Percentiles rank a stretch among this genome's conserved stretches.
These are phyloP conservation scores for Ustilago shanxiensis DNA, from an alignment of 1,284 basidiomycete species.

Conservation along the genomic window DNA sequence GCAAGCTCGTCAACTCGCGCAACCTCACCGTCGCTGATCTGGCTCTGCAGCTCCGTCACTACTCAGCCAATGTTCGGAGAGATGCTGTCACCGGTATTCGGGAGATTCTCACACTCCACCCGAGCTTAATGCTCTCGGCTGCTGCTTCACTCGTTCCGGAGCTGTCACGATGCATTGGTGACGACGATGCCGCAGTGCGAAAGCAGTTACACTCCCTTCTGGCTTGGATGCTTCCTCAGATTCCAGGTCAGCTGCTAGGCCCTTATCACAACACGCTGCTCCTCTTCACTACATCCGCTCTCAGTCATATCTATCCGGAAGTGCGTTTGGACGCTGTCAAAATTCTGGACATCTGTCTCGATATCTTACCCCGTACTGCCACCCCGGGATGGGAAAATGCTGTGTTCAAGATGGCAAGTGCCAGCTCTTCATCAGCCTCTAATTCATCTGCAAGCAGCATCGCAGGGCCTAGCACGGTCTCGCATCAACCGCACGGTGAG, in stretches of 20 bases:
- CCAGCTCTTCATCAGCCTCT: conserved; percentile 17
- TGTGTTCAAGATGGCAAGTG: conserved; percentile 28
- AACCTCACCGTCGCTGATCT: conserved; percentile 85
- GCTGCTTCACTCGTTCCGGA: conserved; percentile 78
- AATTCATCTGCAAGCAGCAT: background rate
- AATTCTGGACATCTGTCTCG: conserved; percentile 83
- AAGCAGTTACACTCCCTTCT: conserved; percentile 73
- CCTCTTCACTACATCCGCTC: conserved; percentile 88
- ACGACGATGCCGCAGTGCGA: conserved; percentile 75
- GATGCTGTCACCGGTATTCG: conserved; percentile 85
- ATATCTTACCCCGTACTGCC: conserved; percentile 76
- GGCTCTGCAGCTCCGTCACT: conserved; percentile 83
- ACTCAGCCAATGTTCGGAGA: conserved; percentile 81
- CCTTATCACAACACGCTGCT: conserved; percentile 80
- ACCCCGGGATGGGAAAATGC: conserved; percentile 55
- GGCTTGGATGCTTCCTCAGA: conserved; percentile 79
- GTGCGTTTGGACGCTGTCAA: conserved; percentile 90
- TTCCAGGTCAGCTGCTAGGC: conserved; percentile 75
- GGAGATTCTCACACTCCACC: conserved; percentile 81
- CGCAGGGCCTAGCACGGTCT: conserved; percentile 19
- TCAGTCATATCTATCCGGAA: conserved; percentile 94
- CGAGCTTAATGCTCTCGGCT: conserved; percentile 75
- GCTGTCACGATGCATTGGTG: conserved; percentile 78
- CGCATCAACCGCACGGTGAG: conserved; percentile 54
- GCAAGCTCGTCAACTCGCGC: conserved; percentile 48